Evolutionary conservation across 1,284 basidiomycete species (phyloP).

Genomic region (Sporisorium iseilematis-ciliati): DNA sequence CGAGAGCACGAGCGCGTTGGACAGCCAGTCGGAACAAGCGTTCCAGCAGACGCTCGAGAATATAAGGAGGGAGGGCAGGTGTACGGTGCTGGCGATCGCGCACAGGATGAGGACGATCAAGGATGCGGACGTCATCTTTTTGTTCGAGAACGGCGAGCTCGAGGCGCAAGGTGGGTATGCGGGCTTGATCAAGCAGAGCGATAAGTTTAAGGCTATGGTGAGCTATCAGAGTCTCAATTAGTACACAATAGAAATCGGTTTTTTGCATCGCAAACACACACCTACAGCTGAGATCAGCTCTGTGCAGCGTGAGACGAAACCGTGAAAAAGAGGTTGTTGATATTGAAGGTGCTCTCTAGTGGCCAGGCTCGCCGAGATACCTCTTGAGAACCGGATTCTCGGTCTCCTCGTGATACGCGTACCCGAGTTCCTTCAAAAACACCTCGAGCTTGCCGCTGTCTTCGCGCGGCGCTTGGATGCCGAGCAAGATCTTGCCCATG

Average conservation of each 20-base stretch:
- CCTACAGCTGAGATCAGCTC: neutral
- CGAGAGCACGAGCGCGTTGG: conserved; percentile 66
- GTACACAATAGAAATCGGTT: neutral
- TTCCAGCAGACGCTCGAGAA: conserved; percentile 55
- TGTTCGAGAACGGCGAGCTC: conserved; percentile 53
- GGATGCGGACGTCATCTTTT: conserved; percentile 63
- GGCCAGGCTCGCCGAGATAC: conserved; percentile 73
- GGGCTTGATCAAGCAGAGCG: conserved; percentile 37
- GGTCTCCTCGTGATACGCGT: conserved; percentile 91
- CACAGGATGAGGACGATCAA: conserved; percentile 64
- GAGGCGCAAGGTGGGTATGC: conserved; percentile 57
- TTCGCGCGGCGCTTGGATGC: conserved; percentile 81
- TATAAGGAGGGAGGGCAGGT: conserved; percentile 50
- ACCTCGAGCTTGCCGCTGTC: conserved; percentile 78
- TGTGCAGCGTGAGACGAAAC: too few relatives aligned
- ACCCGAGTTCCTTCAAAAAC: conserved; percentile 84
- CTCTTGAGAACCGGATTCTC: conserved; percentile 86
- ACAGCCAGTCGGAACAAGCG: conserved; percentile 60
- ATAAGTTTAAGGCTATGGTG: conserved; percentile 57
- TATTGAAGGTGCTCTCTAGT: neutral
- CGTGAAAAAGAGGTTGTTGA: too few relatives aligned
- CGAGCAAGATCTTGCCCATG: conserved; percentile 75
- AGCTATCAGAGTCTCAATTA: conserved; percentile 52
- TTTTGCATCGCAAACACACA: neutral
- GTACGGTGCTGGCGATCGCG: conserved; percentile 64